Conservation (phyloP, 495 filamentous ascomycete species). For the Evernia prunastri region DNA sequence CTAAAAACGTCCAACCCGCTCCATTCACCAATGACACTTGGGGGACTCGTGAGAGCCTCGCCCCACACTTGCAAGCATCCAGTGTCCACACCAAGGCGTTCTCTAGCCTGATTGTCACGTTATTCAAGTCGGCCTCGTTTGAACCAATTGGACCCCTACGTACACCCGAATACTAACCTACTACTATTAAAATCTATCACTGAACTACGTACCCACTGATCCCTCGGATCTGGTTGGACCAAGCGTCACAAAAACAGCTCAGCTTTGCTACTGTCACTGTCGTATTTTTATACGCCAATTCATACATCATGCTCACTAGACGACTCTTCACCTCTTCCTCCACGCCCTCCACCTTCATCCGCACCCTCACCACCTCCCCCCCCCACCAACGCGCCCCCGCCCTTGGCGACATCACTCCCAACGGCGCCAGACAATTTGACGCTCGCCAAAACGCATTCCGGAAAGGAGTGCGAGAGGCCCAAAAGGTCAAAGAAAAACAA, state of each 20-base stretch:
- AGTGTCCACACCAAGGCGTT: neutral
- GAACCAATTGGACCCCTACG: conserved; percentile 11
- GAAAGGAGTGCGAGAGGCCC: conserved; percentile 66
- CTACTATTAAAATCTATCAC: conserved; percentile 1
- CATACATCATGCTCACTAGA: conserved; percentile 41
- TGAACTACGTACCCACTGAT: conserved; percentile 4
- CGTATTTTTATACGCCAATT: neutral
- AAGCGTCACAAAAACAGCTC: neutral
- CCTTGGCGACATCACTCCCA: conserved; percentile 73
- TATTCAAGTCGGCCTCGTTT: conserved; percentile 4
- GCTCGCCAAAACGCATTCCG: conserved; percentile 79
- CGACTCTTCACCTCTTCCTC: conserved; percentile 43
- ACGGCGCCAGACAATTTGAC: conserved; percentile 66
- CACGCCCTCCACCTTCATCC: conserved; percentile 40
- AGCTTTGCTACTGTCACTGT: conserved; percentile 18
- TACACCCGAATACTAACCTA: neutral
- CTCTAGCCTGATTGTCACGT: conserved; percentile 8
- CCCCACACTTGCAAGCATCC: conserved; percentile 13
- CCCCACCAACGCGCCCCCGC: conserved; percentile 58
- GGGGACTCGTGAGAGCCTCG: neutral
- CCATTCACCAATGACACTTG: neutral
- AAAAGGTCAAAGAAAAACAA: conserved; percentile 70
- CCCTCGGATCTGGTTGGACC: neutral
- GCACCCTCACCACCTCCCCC: conserved; percentile 56
- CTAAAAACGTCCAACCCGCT: conserved; percentile 5